Percentiles rank a stretch among this genome's conserved stretches.
These are phyloP conservation scores for Thuidium tamariscinum DNA, from an alignment of 225 moss, liverwort and hornwort genomes.

Conservation along the genomic window DNA sequence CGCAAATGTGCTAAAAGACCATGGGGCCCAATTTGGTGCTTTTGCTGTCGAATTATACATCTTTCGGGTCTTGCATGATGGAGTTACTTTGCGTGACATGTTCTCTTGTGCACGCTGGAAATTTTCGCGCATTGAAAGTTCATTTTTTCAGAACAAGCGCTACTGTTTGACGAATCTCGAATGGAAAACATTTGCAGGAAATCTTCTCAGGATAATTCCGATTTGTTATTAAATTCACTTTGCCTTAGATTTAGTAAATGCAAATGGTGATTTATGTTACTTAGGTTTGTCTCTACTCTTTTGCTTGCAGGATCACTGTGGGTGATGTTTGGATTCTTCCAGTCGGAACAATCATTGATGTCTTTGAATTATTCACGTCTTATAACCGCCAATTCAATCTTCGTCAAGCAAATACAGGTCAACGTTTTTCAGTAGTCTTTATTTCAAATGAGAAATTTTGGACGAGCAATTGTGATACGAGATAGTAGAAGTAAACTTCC, in stretches of 20 bases:
- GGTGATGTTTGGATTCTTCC: slow-evolving; percentile 30
- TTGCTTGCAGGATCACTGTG: slow-evolving; percentile 17
- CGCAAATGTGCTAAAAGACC: background rate
- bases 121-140: background rate
- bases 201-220: background rate
- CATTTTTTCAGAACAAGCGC: background rate
- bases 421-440: background rate
- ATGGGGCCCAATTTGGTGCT: background rate
- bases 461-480: background rate
- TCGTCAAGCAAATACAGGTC: slow-evolving; percentile 29
- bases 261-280: background rate
- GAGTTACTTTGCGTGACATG: background rate
- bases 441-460: background rate
- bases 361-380: slow-evolving; percentile 31
- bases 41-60: background rate
- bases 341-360: slow-evolving; percentile 19
- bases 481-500: background rate
- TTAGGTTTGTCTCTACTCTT: background rate
- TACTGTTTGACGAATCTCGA: background rate
- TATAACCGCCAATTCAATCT: slow-evolving; percentile 24
- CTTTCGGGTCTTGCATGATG: background rate
- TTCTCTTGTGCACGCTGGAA: background rate
- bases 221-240: background rate
- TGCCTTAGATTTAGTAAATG: background rate
- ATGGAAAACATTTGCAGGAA: background rate